Base-by-base conservation (phyloP, 1,139 yeast genomes). In the Kodamaea anthophila region DNA sequence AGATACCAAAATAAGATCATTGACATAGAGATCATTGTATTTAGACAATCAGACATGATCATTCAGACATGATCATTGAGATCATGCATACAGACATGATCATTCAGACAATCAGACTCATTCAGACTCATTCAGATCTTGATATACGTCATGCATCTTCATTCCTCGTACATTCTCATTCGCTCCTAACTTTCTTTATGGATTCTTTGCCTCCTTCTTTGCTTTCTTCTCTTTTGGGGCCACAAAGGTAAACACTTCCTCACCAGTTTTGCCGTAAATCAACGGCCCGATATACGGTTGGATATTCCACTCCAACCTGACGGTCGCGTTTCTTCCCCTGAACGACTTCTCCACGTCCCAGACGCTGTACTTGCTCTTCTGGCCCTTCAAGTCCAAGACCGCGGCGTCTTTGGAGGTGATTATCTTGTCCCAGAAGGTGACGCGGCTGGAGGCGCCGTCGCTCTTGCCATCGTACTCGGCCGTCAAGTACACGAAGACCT, bases 371-470 rank as follows among this genome's bases (percentile, higher is more conserved):
- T 84, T 81, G 2, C 93, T 71, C 40, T 75, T 73, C 32, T 65
- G 71, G 38, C 74, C 69, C 12, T 47, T 54, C 38, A 85, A 56
- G 16, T 59, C 44, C 16, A 88, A 39, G 13, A 57, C 52, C 0
- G 96, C 93, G 19, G 75, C 72, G 3, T 74, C 71, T 43, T 66
- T 68, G 18, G 55, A 46, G 2, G 70, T 62, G 40, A 91, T 73
- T 41, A 91, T 88, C 46, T 72, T 72, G 57, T 91, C 97, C 98
- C 98, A 91, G 49, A 84, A 77, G 0, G 93, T 83, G 21, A 88
- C 84, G 38, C 77, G 76, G 58, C 80, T 85, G 13, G 57, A 53
- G 2, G 75, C 61, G 3, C 58, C 67, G 2, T 51, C 55, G 23
- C 59, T 60, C 42, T 67, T 69, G 2, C 91, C 91, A 9, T 80